Evolutionary conservation across 306 rosid species (phyloP), one percentile per base, ranked within the genome.

Genomic region (Trifolium repens): DNA sequence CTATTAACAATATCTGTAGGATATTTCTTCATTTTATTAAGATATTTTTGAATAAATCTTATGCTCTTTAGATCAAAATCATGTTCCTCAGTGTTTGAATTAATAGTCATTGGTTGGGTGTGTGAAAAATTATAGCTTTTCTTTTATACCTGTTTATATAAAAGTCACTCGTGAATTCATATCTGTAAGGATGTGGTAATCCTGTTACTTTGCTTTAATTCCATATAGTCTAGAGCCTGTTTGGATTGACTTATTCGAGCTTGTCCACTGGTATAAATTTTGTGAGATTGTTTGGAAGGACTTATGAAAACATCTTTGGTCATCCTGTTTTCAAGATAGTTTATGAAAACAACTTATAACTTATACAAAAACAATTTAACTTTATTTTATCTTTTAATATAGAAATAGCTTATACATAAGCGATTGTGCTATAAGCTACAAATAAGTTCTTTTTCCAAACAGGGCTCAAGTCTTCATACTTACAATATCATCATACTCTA

Each of bases 11-110:
- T 77, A 69, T 79, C 22, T 47, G 67, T 76, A 61, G 77, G 64
- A 72, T 74, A 53, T 72, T 72, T 68, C 16, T 74, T 82, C 53
- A 67, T 80, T 81, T 69, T 63, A 44, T 67, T 26, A 67, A 13
- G 24, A 53, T 9, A 32, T 72, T 70, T 67, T 74, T 27, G 43
- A 71, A 77, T 79, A 80, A 83, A 85, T 66, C 74, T 77, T 58
- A 19, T 70, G 6, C 49, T 72, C 60, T 71, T n/a, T 49, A 59
- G 57, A 9, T 57, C 59, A 62, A 55, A 67, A 30, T 67, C 73
- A 19, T 67, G 61, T 53, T 78, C 10, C 59, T 60, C 46, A 2
- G 66, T 73, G 63, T 58, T 74, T 52, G n/a, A 65, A 40, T 69
- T 59, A 22, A 67, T 47, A 34, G 53, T 46, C 43, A 17, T 22